These are phyloP conservation scores for Capsicum chinense DNA, from an alignment of 257 asterid species.

Conservation along the genomic window DNA sequence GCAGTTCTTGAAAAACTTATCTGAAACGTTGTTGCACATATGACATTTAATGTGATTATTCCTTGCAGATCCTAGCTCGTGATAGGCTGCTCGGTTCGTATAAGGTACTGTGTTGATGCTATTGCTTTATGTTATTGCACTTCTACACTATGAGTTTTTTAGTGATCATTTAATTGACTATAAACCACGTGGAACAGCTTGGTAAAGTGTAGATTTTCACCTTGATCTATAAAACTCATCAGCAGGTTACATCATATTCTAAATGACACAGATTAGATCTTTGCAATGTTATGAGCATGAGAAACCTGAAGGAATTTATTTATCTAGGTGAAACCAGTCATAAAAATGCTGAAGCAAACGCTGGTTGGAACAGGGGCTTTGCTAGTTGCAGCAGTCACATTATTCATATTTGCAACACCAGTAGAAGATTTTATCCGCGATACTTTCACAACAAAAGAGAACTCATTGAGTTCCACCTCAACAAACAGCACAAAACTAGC, in stretches of 20 bases:
- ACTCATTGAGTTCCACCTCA: constrained; percentile 52
- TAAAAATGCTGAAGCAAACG: constrained; percentile 86
- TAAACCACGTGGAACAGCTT: neutral
- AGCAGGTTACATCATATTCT: neutral
- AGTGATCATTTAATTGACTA: neutral
- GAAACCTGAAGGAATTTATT: constrained; percentile 31
- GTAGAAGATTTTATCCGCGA: constrained; percentile 68
- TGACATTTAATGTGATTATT: constrained; percentile 1
- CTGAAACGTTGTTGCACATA: neutral
- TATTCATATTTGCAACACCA: constrained; percentile 79
- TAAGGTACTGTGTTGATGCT: constrained; percentile 56
- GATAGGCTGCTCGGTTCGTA: constrained; percentile 84
- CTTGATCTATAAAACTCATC: neutral
- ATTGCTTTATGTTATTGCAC: constrained; percentile 24
- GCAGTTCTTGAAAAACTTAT: neutral
- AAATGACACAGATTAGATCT: constrained; percentile 18
- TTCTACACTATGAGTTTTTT: neutral
- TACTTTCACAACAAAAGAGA: constrained; percentile 47
- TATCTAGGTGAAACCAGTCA: constrained; percentile 83
- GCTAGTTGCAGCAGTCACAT: constrained; percentile 69
- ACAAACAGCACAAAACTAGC: constrained; percentile 49
- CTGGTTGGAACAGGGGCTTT: constrained; percentile 84
- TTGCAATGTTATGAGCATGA: neutral
- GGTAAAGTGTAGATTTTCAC: neutral
- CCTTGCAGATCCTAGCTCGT: constrained; percentile 79